These are phyloP conservation scores for Melastoma malabathricum DNA, from an alignment of 345 rosid species.

Conservation along the genomic window DNA sequence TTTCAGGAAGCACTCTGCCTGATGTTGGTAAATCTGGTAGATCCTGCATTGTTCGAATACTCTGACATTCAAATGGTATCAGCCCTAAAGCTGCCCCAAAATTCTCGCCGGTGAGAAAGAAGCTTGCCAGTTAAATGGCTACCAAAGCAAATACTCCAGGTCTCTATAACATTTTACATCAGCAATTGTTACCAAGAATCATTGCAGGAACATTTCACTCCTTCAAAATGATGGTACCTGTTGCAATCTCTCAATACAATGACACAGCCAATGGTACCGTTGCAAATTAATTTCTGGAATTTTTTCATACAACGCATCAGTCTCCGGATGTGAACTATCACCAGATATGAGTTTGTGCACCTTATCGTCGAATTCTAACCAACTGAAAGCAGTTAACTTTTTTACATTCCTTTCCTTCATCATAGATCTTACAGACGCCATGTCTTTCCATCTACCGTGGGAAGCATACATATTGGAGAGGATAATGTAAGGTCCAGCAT, in stretches of 20 bases:
- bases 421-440: conserved; percentile 36
- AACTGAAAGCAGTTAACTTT: conserved; percentile 50
- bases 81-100: too few species aligned
- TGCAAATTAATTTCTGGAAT: conserved; percentile 22
- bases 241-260: conserved; percentile 43
- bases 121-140: too few species aligned
- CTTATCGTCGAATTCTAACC: conserved; percentile 36
- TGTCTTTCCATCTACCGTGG: conserved; percentile 44
- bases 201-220: conserved; percentile 48
- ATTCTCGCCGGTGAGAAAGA: too few species aligned
- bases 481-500: conserved; percentile 45
- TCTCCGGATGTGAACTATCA: conserved; percentile 42
- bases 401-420: conserved; percentile 42
- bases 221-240: conserved; percentile 50
- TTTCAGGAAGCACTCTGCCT: too few species aligned
- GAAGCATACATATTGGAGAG: conserved; percentile 52
- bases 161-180: neutral
- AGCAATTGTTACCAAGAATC: conserved; percentile 28
- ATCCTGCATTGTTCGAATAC: too few species aligned
- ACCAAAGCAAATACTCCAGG: too few species aligned
- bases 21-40: too few species aligned
- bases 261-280: conserved; percentile 21
- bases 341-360: conserved; percentile 46
- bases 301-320: conserved; percentile 25
- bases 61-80: too few species aligned